Base-by-base conservation (phyloP, 257 asterid species). In the Fraxinus quadrangulata region DNA sequence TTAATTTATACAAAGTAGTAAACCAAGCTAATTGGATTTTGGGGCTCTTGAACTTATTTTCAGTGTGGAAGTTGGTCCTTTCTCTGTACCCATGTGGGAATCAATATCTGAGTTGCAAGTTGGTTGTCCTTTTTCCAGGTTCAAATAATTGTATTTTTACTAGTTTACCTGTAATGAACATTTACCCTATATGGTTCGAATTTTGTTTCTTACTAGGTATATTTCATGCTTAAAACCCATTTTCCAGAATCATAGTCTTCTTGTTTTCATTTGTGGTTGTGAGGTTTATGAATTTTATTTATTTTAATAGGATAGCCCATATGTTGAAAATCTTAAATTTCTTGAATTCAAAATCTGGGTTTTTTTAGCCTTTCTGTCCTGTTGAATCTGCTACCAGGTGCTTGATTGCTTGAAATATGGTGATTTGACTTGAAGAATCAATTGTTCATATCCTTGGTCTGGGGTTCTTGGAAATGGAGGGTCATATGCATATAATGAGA, bases 381-480 rank as follows among this genome's bases (percentile, higher is more conserved):
- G 76, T 28, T 39, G 13, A 76, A 28, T 36, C 37, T 31, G 39
- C 79, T 28, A 24, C 26, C 83, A 68, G 89, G 88, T 77, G 78
- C 67, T 79, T 75, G 81, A 67, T 74, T 71, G 75, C 77, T 83
- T 68, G 78, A 66, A 33, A 54, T 67, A 81, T 81, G 85, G 81
- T 70, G 87, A 71, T 74, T 67, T 81, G 63, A 79, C n/a, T 39
- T 75, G 82, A 82, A 69, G 80, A 63, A 63, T 10, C 69, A 63
- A 3, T 12, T 9, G 56, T 39, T 26, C 68, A 65, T 9, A 21
- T 71, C 37, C 82, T 69, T 82, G 56, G 54, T 31, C 82, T 69
- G 83, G 56, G 54, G 42, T 71, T 47, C 45, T 42, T 47, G 74
- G 78, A 77, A 45, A 84, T 86, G 92, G 81, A 76, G 54, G 76